Conservation (phyloP, 129 eudicot species). For the Scalesia atractyloides region DNA sequence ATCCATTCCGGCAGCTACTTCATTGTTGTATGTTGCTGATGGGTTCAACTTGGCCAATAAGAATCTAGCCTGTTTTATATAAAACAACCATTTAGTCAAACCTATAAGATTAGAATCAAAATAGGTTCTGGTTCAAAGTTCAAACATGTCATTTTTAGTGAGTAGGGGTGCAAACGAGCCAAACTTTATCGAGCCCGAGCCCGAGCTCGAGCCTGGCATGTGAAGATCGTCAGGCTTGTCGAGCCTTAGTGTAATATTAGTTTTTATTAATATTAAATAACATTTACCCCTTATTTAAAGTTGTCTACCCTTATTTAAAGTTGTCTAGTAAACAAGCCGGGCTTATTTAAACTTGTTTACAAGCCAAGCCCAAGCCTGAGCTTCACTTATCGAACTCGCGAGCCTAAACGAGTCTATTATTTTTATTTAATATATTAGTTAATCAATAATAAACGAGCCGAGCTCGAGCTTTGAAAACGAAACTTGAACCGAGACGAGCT, state of each 20-base stretch:
- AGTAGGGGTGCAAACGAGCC: neutral
- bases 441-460: neutral
- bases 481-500: neutral
- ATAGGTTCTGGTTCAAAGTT: neutral
- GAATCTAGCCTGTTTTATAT: constrained; percentile 52
- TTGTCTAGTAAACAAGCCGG: no score
- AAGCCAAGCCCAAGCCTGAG: no score
- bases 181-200: no score
- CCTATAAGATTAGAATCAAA: neutral
- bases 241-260: no score
- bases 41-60: constrained; percentile 32
- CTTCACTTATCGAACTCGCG: neutral
- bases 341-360: no score
- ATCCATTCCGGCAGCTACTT: constrained; percentile 34
- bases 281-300: no score
- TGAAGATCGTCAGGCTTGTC: no score
- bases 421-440: no score
- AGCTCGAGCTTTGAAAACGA: neutral
- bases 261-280: no score
- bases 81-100: constrained; percentile 19
- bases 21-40: constrained; percentile 34
- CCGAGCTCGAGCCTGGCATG: no score
- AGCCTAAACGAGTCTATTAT: neutral
- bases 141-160: neutral
- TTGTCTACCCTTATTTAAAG: no score